phyloP scores from a whole-genome alignment of 2,329 filamentous ascomycete genomes.

The Huntiella abstrusa region DNA sequence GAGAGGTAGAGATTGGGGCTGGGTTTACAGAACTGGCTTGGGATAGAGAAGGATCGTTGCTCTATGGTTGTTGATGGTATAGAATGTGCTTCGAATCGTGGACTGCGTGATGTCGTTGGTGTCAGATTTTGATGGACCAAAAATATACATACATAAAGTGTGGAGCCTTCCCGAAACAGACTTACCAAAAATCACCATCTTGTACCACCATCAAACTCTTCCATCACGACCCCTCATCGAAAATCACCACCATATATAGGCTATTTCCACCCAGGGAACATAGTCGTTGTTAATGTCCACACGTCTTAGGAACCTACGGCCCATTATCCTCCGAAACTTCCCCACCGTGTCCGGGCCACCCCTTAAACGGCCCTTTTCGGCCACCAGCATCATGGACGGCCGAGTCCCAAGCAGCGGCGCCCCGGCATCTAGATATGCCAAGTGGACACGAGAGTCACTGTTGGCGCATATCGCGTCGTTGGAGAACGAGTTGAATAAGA shows the following conservation, averaged over 20 bases:
- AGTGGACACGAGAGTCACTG: slow-evolving; percentile 50
- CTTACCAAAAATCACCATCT: neutral
- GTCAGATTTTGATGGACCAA: no score
- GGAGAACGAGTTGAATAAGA: slow-evolving; percentile 42
- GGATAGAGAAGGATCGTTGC: neutral
- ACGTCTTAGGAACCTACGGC: no score
- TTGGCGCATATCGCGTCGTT: slow-evolving; percentile 48
- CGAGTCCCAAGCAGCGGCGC: slow-evolving; percentile 11
- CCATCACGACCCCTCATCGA: neutral
- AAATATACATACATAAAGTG: no score
- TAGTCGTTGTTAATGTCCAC: no score
- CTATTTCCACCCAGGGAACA: neutral
- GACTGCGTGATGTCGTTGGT: no score
- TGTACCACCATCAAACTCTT: slow-evolving; percentile 8
- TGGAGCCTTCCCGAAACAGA: no score
- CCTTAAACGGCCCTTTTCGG: slow-evolving; percentile 5
- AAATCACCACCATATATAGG: neutral
- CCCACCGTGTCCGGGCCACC: neutral
- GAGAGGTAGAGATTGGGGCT: neutral
- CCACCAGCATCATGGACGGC: slow-evolving; percentile 4
- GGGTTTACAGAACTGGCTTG: slow-evolving; percentile 2
- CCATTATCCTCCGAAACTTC: no score
- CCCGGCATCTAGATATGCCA: slow-evolving; percentile 31
- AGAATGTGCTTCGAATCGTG: no score
- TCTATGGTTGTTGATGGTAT: no score